A percentile compares a stretch with the other conserved stretches of the same genome.
These are phyloP conservation scores for Kickxella alabastrina DNA, from an alignment of 192 early-diverging fungal species.

Conservation along the genomic window DNA sequence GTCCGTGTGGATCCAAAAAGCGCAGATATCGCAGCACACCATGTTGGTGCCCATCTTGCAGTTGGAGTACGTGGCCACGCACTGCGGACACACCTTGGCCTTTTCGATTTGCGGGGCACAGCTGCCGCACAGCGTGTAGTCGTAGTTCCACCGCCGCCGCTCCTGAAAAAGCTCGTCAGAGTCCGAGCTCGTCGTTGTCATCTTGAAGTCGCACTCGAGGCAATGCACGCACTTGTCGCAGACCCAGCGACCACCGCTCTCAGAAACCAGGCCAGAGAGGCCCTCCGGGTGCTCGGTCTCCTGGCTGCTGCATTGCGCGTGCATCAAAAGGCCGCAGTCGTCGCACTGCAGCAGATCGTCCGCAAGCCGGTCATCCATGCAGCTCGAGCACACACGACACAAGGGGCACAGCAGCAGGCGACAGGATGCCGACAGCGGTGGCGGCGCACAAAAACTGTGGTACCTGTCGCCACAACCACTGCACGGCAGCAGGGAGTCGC, in stretches of 20 bases:
- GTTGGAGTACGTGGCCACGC: slow-evolving; percentile 52
- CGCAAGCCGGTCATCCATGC: slow-evolving; percentile 3
- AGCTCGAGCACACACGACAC: slow-evolving; percentile 20
- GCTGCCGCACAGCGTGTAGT: slow-evolving; percentile 49
- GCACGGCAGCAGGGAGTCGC: slow-evolving; percentile 27
- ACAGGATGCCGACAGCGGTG: neutral
- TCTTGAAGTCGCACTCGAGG: slow-evolving; percentile 33
- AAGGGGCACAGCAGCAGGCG: slow-evolving; percentile 20
- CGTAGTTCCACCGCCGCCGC: slow-evolving; percentile 44
- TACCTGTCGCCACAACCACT: slow-evolving; percentile 50
- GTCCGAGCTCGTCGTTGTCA: neutral
- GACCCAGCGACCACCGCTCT: slow-evolving; percentile 34
- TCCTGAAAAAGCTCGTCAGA: slow-evolving; percentile 1
- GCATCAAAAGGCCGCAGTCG: slow-evolving; percentile 22
- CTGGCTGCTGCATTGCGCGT: slow-evolving; percentile 40
- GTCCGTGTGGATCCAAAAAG: slow-evolving; percentile 56
- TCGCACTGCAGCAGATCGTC: slow-evolving; percentile 32
- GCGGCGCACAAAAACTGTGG: slow-evolving; percentile 45
- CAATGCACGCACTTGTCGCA: slow-evolving; percentile 43
- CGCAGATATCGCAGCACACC: slow-evolving; percentile 62
- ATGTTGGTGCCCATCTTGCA: slow-evolving; percentile 54
- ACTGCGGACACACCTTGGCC: slow-evolving; percentile 57
- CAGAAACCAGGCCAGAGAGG: slow-evolving; percentile 5
- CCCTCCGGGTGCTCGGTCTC: slow-evolving; percentile 2
- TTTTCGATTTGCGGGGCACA: slow-evolving; percentile 53